Percentiles rank a stretch among this genome's conserved stretches.
Evolutionary conservation across 805 yeast species (phyloP).

Genomic region (Lipomyces sp.): DNA sequence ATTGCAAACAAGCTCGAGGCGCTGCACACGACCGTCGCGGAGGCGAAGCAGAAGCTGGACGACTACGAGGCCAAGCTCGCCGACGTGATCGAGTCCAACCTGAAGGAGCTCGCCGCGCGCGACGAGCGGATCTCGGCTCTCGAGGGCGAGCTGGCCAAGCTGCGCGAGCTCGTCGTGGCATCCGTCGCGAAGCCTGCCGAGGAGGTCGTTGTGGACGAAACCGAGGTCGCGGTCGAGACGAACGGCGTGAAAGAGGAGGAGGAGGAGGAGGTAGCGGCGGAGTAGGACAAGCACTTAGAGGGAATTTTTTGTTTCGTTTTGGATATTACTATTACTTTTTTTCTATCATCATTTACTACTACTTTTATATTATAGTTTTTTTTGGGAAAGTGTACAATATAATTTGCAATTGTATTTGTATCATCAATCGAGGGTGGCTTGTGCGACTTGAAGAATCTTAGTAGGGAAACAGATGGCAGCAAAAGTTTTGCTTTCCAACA

Average conservation of each 20-base stretch:
- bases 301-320: too few relatives aligned
- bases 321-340: too few relatives aligned
- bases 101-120: constrained; percentile 27
- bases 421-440: too few relatives aligned
- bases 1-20: constrained; percentile 21
- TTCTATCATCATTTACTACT: too few relatives aligned
- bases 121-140: constrained; percentile 29
- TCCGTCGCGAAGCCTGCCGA: neutral
- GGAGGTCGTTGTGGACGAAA: neutral
- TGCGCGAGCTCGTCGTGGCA: constrained; percentile 7
- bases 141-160: constrained; percentile 28
- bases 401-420: too few relatives aligned
- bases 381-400: too few relatives aligned
- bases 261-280: neutral
- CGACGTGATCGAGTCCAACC: constrained; percentile 11
- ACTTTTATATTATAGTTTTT: too few relatives aligned
- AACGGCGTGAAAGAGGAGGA: neutral
- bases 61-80: constrained; percentile 21
- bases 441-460: too few relatives aligned
- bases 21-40: constrained; percentile 12
- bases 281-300: too few relatives aligned
- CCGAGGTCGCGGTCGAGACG: neutral
- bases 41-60: constrained; percentile 13
- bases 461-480: too few relatives aligned
- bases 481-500: too few relatives aligned